Evolutionary conservation across 163 green algal species (phyloP).

Genomic region (Scenedesmus sp.): DNA sequence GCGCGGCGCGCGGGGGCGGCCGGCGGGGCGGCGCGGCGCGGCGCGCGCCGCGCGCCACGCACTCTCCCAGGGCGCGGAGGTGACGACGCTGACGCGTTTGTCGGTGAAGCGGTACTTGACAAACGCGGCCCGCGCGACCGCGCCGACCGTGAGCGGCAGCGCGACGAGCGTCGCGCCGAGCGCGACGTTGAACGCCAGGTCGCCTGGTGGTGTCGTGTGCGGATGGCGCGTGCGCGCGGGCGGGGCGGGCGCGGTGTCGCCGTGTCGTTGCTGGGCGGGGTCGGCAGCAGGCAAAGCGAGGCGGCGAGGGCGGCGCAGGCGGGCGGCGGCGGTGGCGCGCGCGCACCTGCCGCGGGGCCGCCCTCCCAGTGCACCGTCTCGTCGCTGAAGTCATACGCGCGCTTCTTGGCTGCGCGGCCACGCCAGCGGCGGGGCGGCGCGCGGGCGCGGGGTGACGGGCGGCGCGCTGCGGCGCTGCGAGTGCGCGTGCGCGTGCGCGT

Average conservation of each 20-base stretch:
- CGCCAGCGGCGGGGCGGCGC: too few species aligned
- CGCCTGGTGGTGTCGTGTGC: conserved; percentile 66
- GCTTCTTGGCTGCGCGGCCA: conserved; percentile 52
- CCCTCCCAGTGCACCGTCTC: conserved; percentile 76
- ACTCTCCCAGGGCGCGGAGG: conserved; percentile 90
- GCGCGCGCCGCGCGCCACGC: conserved; percentile 35
- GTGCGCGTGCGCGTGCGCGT: too few species aligned
- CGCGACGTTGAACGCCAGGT: conserved; percentile 87
- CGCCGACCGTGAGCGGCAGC: conserved; percentile 90
- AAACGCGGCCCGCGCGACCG: conserved; percentile 80
- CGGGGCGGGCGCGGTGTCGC: too few species aligned
- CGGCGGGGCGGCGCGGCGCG: too few species aligned
- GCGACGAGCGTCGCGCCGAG: conserved; percentile 90
- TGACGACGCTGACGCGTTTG: conserved; percentile 84
- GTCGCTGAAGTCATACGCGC: conserved; percentile 65
- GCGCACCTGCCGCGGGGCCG: conserved; percentile 44
- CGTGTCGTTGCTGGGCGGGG: background rate
- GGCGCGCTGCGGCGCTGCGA: background rate
- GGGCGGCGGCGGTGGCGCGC: too few species aligned
- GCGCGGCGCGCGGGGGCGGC: too few species aligned
- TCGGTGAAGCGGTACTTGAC: conserved; percentile 96
- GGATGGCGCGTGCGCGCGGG: too few species aligned
- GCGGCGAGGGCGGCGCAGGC: too few species aligned
- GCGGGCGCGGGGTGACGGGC: too few species aligned
- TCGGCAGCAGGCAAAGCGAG: too few species aligned